These are phyloP conservation scores for Pythium coloratum DNA, from an alignment of 352 stramenopile species.

Conservation along the genomic window DNA sequence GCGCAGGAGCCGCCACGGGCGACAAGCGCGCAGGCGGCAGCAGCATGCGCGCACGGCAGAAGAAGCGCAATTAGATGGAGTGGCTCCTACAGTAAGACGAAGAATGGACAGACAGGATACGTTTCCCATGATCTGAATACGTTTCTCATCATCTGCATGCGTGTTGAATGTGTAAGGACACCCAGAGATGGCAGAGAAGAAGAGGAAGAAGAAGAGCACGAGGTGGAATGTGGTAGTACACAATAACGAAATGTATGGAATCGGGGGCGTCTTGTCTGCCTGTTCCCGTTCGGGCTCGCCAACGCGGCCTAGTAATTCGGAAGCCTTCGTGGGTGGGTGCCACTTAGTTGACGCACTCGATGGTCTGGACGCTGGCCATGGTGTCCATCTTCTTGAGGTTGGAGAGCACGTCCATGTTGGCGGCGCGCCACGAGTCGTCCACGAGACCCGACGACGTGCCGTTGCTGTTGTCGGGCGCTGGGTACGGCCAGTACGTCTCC, in stretches of 20 bases:
- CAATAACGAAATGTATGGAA: conserved; percentile 3
- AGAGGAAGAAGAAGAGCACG: not conserved
- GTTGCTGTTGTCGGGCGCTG: conserved; percentile 63
- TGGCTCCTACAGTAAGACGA: conserved; percentile 1
- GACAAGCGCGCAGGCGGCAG: conserved; percentile 33
- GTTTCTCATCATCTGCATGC: not conserved
- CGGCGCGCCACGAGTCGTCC: conserved; percentile 70
- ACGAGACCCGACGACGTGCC: conserved; percentile 54
- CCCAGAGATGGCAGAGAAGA: not conserved
- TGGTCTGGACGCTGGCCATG: conserved; percentile 64
- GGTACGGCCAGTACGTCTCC: conserved; percentile 75
- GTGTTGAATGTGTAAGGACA: not conserved
- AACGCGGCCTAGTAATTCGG: not conserved
- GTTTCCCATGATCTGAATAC: not conserved
- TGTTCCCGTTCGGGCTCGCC: not conserved
- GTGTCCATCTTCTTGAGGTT: conserved; percentile 65
- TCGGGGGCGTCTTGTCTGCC: not conserved
- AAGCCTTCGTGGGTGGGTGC: no score
- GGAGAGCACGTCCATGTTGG: conserved; percentile 68
- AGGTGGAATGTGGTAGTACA: not conserved
- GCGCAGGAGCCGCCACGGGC: conserved; percentile 12
- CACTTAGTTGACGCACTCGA: conserved; percentile 45
- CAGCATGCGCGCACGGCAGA: conserved; percentile 37
- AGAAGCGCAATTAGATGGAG: conserved; percentile 40
- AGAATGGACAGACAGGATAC: not conserved